These are phyloP conservation scores for Talaromyces verruculosus DNA, from an alignment of 2,329 filamentous ascomycete genomes.

Conservation along the genomic window DNA sequence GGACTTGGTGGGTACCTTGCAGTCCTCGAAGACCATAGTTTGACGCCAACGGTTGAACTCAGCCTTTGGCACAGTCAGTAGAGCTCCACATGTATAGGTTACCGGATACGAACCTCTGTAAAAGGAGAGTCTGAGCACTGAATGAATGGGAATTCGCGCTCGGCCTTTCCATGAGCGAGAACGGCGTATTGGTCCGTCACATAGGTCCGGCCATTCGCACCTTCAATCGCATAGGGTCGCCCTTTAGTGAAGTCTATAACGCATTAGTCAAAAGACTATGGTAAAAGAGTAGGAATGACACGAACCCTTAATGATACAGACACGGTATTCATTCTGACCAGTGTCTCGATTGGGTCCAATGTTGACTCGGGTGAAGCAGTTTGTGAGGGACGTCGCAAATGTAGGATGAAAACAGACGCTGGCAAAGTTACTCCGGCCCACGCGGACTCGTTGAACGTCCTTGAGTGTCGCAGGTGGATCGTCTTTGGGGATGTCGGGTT, in stretches of 20 bases:
- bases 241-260: constrained; percentile 70
- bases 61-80: constrained; percentile 47
- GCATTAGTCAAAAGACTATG: constrained; percentile 21
- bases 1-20: constrained; percentile 71
- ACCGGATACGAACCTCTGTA: constrained; percentile 63
- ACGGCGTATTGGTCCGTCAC: constrained; percentile 82
- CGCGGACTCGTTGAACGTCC: constrained; percentile 80
- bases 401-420: constrained; percentile 91
- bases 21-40: constrained; percentile 68
- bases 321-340: constrained; percentile 76
- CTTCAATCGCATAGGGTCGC: constrained; percentile 79
- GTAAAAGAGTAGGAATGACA: background rate
- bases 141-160: constrained; percentile 85
- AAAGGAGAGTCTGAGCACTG: constrained; percentile 82
- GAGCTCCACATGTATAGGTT: background rate
- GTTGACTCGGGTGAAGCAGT: constrained; percentile 82
- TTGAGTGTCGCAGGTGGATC: constrained; percentile 69
- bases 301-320: constrained; percentile 80
- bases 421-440: constrained; percentile 82
- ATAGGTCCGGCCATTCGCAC: constrained; percentile 70
- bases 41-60: constrained; percentile 82
- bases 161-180: constrained; percentile 77
- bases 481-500: constrained; percentile 52
- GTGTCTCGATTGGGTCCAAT: constrained; percentile 74
- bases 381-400: constrained; percentile 77